Evolutionary conservation across 768 basidiomycete species (phyloP).

Genomic region (Kwoniella sp.): DNA sequence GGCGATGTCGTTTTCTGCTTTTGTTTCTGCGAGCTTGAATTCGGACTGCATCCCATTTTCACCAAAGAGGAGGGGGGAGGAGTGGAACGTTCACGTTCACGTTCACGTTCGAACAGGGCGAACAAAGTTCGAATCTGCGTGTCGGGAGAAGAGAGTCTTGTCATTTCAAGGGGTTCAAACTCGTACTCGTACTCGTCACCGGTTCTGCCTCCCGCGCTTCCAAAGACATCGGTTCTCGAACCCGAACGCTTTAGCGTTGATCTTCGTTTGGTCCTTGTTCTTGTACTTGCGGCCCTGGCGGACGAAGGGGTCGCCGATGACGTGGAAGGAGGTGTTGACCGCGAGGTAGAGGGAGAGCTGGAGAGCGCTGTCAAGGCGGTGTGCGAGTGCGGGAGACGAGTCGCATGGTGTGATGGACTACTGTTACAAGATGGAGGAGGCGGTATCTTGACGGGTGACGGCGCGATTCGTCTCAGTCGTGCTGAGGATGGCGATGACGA

Average conservation of each 20-base stretch:
- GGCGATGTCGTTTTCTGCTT: not conserved
- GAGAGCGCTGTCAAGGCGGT: constrained; percentile 5
- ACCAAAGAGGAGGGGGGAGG: too few species aligned
- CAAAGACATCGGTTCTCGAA: not conserved
- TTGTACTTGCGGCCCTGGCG: not conserved
- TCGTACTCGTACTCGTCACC: constrained; percentile 11
- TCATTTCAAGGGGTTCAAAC: constrained; percentile 20
- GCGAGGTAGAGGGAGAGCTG: constrained; percentile 6
- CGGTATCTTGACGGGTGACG: constrained; percentile 39
- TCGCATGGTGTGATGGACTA: not conserved
- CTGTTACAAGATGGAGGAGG: constrained; percentile 7
- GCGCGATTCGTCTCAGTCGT: constrained; percentile 36
- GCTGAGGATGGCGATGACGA: constrained; percentile 27
- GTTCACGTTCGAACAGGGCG: constrained; percentile 16
- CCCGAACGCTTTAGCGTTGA: not conserved
- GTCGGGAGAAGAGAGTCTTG: constrained; percentile 12
- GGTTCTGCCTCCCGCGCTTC: not conserved
- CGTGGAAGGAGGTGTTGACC: not conserved
- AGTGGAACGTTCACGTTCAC: too few species aligned
- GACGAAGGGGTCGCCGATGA: not conserved
- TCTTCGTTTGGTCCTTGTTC: not conserved
- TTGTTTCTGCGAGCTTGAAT: too few species aligned
- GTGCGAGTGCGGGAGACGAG: constrained; percentile 3
- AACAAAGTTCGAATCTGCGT: constrained; percentile 18
- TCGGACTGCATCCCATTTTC: too few species aligned